phyloP scores from a whole-genome alignment of 139 green algal genomes.

The Zygnema circumcarinatum region DNA sequence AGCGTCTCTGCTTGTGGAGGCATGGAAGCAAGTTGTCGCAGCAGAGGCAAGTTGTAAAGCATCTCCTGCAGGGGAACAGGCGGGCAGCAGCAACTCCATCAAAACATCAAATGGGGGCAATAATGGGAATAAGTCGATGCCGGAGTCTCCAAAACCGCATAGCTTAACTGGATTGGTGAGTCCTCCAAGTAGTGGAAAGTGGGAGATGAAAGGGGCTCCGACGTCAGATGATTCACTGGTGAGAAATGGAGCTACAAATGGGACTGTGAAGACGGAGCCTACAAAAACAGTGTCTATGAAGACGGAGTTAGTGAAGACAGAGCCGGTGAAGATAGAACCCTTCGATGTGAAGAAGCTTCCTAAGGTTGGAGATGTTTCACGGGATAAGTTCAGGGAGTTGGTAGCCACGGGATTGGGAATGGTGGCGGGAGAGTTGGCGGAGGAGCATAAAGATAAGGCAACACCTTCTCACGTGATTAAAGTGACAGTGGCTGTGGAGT shows the following conservation, averaged over 20 bases:
- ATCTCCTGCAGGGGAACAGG: neutral
- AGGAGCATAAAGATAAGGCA: neutral
- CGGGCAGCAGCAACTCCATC: neutral
- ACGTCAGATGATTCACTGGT: neutral
- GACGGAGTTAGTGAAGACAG: neutral
- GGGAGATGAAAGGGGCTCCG: neutral
- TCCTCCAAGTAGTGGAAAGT: neutral
- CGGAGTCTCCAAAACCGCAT: neutral
- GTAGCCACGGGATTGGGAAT: constrained; percentile 51
- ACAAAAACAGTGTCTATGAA: constrained; percentile 7
- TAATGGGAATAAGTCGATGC: neutral
- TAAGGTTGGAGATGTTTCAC: constrained; percentile 37
- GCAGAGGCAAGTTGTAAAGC: constrained; percentile 1
- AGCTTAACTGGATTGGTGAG: neutral
- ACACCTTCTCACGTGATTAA: neutral
- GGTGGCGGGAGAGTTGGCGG: neutral
- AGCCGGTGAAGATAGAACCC: neutral
- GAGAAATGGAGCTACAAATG: neutral
- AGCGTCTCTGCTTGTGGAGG: constrained; percentile 27
- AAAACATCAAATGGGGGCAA: constrained; percentile 13
- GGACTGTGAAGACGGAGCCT: neutral
- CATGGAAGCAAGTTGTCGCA: constrained; percentile 48
- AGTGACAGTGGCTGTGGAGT: constrained; percentile 40
- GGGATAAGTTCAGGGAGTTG: constrained; percentile 45
- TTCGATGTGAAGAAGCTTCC: constrained; percentile 1